Evolutionary conservation across 2,329 filamentous ascomycete species (phyloP).

Genomic region (Sporothrix schenckii): DNA sequence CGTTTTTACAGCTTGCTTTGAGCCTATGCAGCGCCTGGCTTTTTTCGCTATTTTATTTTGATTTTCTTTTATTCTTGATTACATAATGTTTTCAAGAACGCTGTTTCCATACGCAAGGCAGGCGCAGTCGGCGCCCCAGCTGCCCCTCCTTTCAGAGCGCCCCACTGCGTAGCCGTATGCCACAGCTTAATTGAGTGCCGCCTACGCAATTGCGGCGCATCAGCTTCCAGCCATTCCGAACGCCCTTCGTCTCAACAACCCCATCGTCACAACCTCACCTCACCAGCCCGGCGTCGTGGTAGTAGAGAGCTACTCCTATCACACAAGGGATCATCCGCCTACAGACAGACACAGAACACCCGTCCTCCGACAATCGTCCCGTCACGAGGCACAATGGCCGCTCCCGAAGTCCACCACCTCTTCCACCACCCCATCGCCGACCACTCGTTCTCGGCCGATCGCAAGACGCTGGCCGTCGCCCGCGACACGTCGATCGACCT

Average conservation of each 20-base stretch:
- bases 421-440: constrained; percentile 96
- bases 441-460: constrained; percentile 96
- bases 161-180: constrained; percentile 21
- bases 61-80: constrained; percentile 18
- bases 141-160: constrained; percentile 7
- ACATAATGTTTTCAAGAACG: not conserved
- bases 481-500: constrained; percentile 89
- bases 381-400: constrained; percentile 63
- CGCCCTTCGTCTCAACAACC: not conserved
- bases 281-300: constrained; percentile 53
- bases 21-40: not conserved
- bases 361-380: not conserved
- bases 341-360: not conserved
- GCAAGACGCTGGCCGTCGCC: constrained; percentile 83
- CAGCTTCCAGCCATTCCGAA: constrained; percentile 30
- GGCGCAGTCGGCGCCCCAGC: constrained; percentile 11
- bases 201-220: constrained; percentile 22
- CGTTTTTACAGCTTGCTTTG: constrained; percentile 17
- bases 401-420: constrained; percentile 91
- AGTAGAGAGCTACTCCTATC: constrained; percentile 99
- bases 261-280: constrained; percentile 2
- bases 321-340: constrained; percentile 39
- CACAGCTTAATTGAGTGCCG: constrained; percentile 16
- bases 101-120: not conserved
- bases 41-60: constrained; percentile 20